phyloP scores from a whole-genome alignment of 306 rosid species.

The Trifolium fragiferum region DNA sequence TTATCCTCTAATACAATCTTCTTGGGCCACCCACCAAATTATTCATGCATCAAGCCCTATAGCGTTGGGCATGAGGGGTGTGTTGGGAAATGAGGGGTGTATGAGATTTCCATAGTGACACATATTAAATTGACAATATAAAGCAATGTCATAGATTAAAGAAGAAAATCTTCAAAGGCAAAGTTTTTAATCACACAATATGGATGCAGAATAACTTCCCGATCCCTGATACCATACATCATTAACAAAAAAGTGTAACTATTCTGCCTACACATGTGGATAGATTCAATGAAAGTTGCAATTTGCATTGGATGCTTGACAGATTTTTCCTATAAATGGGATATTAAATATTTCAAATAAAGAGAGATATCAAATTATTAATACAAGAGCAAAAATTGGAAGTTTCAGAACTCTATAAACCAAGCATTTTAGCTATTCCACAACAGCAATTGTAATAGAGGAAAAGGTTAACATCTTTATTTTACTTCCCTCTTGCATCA shows the following conservation, averaged over 20 bases:
- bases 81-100: not conserved
- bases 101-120: not conserved
- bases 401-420: constrained; percentile 15
- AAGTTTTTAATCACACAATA: not conserved
- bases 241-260: constrained; percentile 1
- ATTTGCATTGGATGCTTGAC: constrained; percentile 11
- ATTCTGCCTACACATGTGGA: not conserved
- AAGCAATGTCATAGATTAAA: not conserved
- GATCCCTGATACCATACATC: constrained; percentile 2
- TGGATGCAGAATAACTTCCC: not conserved
- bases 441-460: constrained; percentile 2
- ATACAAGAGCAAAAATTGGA: constrained; percentile 15
- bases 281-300: constrained; percentile 6
- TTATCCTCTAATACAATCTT: not conserved
- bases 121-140: not conserved
- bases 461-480: constrained; percentile 28
- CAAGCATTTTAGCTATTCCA: constrained; percentile 17
- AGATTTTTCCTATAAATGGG: constrained; percentile 5
- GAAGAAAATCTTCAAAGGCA: not conserved
- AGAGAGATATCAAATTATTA: not conserved
- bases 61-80: not conserved
- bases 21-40: not conserved
- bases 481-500: constrained; percentile 4
- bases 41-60: not conserved
- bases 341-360: constrained; percentile 21